Evolutionary conservation across 768 basidiomycete genomes (phyloP), one percentile per base, ranked within the genome.

Genomic region (Lactifluus hygrophoroides): DNA sequence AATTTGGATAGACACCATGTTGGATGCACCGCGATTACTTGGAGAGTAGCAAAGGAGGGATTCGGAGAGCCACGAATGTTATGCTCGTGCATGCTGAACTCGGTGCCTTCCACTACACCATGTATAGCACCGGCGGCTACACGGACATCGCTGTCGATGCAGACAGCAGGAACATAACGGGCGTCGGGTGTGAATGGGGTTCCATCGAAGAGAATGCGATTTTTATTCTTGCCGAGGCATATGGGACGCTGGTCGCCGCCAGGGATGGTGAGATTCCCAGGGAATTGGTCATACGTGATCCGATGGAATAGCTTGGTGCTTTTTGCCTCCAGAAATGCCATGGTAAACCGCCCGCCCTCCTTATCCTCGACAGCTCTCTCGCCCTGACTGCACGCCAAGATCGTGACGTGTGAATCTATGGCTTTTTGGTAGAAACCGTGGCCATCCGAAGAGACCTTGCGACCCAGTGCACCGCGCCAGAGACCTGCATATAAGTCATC

Each of bases 301-400:
- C 74, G 75, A 62, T 86, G 83, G 25, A 87, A 72, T 1, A 81
- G 76, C 17, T 74, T 65, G 37, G 69, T 68, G 34, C 76, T 70
- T 48, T 74, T 75, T 19, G 77, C 72, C 28, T 76, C 70, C 19
- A 87, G 69, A 35, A 88, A 74, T n/a, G 74, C 72, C 43, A 69
- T 71, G 3, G 85, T 88, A 65, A 88, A 82, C 60, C 72, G 74
- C 1, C 86, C 85, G 8, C 85, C 84, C 34, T 78, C 75, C 63
- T 83, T 84, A 56, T 77, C 77, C 64, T 88, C 86, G 9, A 72
- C 66, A 13, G 86, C 86, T 53, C 74, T 75, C 59, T 79, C 79
- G 4, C 76, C 81, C 6, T 77, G 71, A 23, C 73, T 71, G 61
- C 81, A 84, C 3, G 85, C 86, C 25, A 80, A 75, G 19, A 88